A percentile compares a stretch with the other conserved stretches of the same genome.
Evolutionary conservation across 1,284 basidiomycete species (phyloP).

Genomic region (Mycena sp.): DNA sequence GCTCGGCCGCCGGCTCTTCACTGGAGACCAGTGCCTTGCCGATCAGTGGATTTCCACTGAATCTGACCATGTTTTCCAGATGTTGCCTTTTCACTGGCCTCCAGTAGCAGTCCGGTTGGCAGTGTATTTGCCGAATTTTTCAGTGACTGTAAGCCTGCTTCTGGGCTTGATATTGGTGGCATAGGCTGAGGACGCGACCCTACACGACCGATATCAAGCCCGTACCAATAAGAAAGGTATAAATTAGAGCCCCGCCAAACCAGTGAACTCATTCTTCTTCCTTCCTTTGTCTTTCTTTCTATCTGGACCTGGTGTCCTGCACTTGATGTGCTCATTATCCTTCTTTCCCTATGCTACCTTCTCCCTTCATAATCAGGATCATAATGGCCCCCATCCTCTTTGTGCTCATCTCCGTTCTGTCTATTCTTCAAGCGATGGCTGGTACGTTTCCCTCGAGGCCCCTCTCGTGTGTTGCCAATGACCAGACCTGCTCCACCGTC

Average conservation of each 20-base stretch:
- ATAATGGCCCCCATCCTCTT: neutral
- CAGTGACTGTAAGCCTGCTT: no score
- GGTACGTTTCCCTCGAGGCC: neutral
- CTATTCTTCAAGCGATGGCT: neutral
- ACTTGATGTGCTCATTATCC: neutral
- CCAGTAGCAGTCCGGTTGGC: neutral
- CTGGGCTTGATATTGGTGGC: no score
- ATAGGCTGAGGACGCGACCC: no score
- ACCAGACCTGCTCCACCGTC: neutral
- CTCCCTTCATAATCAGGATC: no score
- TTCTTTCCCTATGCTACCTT: neutral
- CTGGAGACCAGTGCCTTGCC: neutral
- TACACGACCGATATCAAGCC: no score
- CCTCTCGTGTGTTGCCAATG: neutral
- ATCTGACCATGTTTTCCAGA: neutral
- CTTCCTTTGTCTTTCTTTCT: no score
- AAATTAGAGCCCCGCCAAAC: no score
- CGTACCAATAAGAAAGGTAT: no score
- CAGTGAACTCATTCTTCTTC: conserved; percentile 6
- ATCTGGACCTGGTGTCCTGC: neutral
- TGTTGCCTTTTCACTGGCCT: neutral
- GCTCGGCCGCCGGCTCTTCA: neutral
- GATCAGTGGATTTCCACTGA: neutral
- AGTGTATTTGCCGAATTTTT: no score
- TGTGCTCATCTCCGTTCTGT: neutral